These are phyloP conservation scores for Aspergillus sp. DNA, from an alignment of 2,329 filamentous ascomycete species.

Conservation along the genomic window DNA sequence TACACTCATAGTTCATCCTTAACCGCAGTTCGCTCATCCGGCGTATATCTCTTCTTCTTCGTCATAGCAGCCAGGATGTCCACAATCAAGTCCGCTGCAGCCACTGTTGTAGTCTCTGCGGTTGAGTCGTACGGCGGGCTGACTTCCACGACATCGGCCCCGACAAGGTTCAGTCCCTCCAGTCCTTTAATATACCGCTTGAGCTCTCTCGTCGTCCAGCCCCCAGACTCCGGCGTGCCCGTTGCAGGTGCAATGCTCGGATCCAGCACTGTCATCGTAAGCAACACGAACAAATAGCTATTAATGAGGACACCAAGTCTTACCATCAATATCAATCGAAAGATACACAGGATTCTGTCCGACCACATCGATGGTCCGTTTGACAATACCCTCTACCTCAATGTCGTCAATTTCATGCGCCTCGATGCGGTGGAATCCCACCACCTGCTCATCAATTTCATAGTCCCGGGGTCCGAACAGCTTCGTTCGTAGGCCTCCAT, in stretches of 20 bases:
- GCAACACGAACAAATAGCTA: neutral
- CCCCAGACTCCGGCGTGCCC: constrained; percentile 23
- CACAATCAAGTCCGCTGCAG: constrained; percentile 28
- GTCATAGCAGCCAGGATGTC: constrained; percentile 29
- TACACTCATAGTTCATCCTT: neutral
- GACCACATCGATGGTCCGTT: constrained; percentile 11
- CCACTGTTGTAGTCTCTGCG: constrained; percentile 39
- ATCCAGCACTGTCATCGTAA: constrained; percentile 20
- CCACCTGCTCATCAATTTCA: constrained; percentile 19
- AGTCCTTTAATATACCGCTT: constrained; percentile 18
- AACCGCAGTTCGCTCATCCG: neutral
- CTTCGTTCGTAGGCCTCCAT: constrained; percentile 23
- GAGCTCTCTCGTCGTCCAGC: constrained; percentile 21
- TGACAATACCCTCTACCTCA: constrained; percentile 19
- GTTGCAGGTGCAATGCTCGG: constrained; percentile 33
- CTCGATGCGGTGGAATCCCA: constrained; percentile 23
- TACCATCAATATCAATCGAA: constrained; percentile 32
- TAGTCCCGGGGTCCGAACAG: constrained; percentile 22
- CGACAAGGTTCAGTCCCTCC: constrained; percentile 18
- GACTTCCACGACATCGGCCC: constrained; percentile 37
- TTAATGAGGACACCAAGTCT: neutral
- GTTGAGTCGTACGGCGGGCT: constrained; percentile 41
- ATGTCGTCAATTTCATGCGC: constrained; percentile 26
- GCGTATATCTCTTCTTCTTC: neutral
- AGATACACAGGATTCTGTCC: constrained; percentile 27